Percentiles rank a stretch among this genome's conserved stretches.
Conservation (phyloP, 2,329 filamentous ascomycete species). For the Clathrospora elynae region DNA sequence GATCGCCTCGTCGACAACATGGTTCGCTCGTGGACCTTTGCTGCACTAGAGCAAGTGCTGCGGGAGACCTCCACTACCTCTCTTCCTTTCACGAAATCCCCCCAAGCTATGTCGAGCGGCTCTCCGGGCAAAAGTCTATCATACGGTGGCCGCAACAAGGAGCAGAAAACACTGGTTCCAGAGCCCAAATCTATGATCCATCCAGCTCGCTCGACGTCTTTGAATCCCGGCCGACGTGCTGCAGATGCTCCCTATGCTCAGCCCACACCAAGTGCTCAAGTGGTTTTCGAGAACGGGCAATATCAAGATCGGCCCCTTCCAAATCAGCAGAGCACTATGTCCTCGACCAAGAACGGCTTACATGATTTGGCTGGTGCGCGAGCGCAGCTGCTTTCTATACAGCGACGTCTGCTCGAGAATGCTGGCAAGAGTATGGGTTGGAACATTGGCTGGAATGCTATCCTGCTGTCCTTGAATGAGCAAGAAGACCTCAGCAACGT, state of each 20-base stretch:
- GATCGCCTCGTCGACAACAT: slow-evolving; percentile 71
- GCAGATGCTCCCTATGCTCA: slow-evolving; percentile 44
- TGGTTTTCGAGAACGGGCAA: slow-evolving; percentile 48
- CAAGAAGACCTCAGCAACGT: slow-evolving; percentile 46
- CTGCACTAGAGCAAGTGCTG: slow-evolving; percentile 75
- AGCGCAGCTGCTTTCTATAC: slow-evolving; percentile 80
- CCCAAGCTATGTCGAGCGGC: slow-evolving; percentile 30
- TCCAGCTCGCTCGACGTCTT: slow-evolving; percentile 67
- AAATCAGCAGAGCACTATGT: slow-evolving; percentile 25
- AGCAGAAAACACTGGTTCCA: slow-evolving; percentile 66
- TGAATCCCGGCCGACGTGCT: slow-evolving; percentile 49
- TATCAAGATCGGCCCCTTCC: slow-evolving; percentile 39
- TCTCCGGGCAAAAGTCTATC: slow-evolving; percentile 56
- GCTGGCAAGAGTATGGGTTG: slow-evolving; percentile 74
- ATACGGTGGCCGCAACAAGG: slow-evolving; percentile 55
- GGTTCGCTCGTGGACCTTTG: slow-evolving; percentile 78
- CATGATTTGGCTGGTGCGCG: slow-evolving; percentile 82
- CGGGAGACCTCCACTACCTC: slow-evolving; percentile 74
- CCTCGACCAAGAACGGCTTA: slow-evolving; percentile 61
- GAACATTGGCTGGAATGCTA: slow-evolving; percentile 72
- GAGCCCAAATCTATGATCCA: slow-evolving; percentile 75
- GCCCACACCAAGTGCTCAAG: slow-evolving; percentile 34
- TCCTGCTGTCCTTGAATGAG: slow-evolving; percentile 33
- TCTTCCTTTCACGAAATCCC: slow-evolving; percentile 63
- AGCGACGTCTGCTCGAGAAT: slow-evolving; percentile 77